These are phyloP conservation scores for Trichoderma erinaceum DNA, from an alignment of 495 filamentous ascomycete species.

Conservation along the genomic window DNA sequence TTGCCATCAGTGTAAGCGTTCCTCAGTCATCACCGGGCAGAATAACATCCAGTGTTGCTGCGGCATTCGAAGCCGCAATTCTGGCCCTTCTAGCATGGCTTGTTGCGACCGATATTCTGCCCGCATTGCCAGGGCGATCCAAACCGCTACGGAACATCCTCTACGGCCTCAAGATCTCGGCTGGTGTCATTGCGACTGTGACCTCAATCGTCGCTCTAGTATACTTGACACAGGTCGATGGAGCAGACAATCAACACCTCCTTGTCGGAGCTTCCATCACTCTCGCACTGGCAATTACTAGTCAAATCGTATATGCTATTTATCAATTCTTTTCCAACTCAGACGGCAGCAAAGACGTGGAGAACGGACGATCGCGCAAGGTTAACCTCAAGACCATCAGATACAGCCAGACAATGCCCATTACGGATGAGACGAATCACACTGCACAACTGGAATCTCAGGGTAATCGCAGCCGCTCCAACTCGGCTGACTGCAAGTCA, in stretches of 20 bases:
- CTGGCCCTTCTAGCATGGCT: conserved; percentile 28
- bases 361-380: conserved; percentile 22
- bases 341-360: conserved; percentile 28
- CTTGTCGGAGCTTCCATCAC: conserved; percentile 35
- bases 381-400: conserved; percentile 39
- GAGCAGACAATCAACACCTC: conserved; percentile 23
- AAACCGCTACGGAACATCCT: conserved; percentile 27
- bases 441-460: conserved; percentile 21
- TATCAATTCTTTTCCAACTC: conserved; percentile 31
- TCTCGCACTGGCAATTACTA: conserved; percentile 35
- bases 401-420: conserved; percentile 37
- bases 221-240: conserved; percentile 27
- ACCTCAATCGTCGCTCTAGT: conserved; percentile 35
- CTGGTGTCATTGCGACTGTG: conserved; percentile 34
- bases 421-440: conserved; percentile 18
- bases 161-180: conserved; percentile 31
- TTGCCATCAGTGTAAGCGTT: conserved; percentile 32
- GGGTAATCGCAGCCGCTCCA: not conserved
- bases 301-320: conserved; percentile 37
- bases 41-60: conserved; percentile 32
- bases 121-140: conserved; percentile 20
- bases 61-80: conserved; percentile 30
- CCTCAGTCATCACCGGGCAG: conserved; percentile 25
- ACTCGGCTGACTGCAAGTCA: not conserved
- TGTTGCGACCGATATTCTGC: conserved; percentile 23